Evolutionary conservation across 2,329 filamentous ascomycete genomes (phyloP).

Genomic region (Aureobasidium zeae): DNA sequence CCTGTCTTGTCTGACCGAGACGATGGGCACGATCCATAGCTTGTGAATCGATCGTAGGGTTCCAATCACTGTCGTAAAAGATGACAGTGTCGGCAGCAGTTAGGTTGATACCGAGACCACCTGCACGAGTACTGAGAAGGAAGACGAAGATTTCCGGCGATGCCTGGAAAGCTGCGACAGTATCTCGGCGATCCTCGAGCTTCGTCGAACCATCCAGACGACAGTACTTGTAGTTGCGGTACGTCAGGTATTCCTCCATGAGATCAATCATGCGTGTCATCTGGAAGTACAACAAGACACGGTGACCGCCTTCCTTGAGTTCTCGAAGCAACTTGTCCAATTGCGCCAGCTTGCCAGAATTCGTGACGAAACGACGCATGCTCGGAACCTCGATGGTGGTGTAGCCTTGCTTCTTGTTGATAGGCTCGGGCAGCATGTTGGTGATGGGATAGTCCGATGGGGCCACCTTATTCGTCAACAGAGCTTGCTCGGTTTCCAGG

Average conservation of each 20-base stretch:
- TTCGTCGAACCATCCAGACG: slow-evolving; percentile 95
- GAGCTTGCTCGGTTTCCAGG: slow-evolving; percentile 57
- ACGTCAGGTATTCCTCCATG: slow-evolving; percentile 98
- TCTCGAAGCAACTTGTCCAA: slow-evolving; percentile 78
- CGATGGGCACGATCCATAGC: slow-evolving; percentile 99
- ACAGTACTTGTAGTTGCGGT: slow-evolving; percentile 98
- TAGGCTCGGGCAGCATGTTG: slow-evolving; percentile 64
- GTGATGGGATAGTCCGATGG: slow-evolving; percentile 53
- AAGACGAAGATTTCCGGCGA: slow-evolving; percentile 95
- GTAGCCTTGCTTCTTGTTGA: slow-evolving; percentile 73
- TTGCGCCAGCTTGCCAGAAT: slow-evolving; percentile 90
- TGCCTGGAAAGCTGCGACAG: slow-evolving; percentile 92
- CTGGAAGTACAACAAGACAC: slow-evolving; percentile 97
- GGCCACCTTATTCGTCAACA: slow-evolving; percentile 66
- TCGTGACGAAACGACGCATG: slow-evolving; percentile 95
- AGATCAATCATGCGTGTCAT: slow-evolving; percentile 99
- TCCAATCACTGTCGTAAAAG: slow-evolving; percentile 99
- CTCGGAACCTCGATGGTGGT: slow-evolving; percentile 89
- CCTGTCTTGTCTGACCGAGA: slow-evolving; percentile 88
- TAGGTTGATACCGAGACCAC: slow-evolving; percentile 95
- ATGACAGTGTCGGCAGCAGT: slow-evolving; percentile 96
- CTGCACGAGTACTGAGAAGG: slow-evolving; percentile 86
- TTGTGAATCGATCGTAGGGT: slow-evolving; percentile 95
- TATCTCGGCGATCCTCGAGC: slow-evolving; percentile 91
- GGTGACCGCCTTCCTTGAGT: slow-evolving; percentile 85